A percentile compares a stretch with the other conserved stretches of the same genome.
phyloP scores from a whole-genome alignment of 306 rosid genomes.

The Quercus gilva region DNA sequence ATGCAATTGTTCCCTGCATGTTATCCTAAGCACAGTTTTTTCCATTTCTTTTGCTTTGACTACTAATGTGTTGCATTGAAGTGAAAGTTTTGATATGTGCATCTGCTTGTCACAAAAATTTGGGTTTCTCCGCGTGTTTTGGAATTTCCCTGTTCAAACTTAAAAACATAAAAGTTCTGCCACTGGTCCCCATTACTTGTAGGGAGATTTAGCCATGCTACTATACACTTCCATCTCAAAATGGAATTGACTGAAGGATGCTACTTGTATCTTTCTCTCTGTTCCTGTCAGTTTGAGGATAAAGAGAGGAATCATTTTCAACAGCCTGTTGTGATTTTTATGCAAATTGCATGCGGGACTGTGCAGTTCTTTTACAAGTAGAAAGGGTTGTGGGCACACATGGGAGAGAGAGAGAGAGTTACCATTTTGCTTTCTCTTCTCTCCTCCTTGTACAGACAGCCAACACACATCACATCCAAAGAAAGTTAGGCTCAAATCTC shows the following conservation, averaged over 20 bases:
- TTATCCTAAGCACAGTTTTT: neutral
- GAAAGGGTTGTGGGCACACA: neutral
- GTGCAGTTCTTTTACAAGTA: neutral
- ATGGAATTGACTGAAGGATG: neutral
- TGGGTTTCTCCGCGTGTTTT: neutral
- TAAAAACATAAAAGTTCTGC: neutral
- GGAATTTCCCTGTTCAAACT: neutral
- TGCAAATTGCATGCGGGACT: neutral
- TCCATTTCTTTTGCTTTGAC: neutral
- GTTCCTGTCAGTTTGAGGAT: neutral
- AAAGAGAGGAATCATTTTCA: neutral
- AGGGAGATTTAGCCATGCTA: neutral
- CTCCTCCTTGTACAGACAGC: neutral
- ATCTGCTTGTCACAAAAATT: neutral
- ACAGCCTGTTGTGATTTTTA: neutral
- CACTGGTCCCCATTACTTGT: neutral
- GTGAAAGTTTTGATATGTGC: neutral
- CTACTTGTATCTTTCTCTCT: neutral
- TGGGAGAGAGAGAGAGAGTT: neutral
- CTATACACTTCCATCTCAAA: neutral
- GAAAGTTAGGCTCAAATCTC: neutral
- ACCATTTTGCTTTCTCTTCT: neutral
- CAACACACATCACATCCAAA: neutral
- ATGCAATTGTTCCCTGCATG: neutral
- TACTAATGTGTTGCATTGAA: neutral